A percentile compares a stretch with the other conserved stretches of the same genome.
These are phyloP conservation scores for Nematocida ausubeli DNA, from an alignment of 371 early-diverging fungal genomes.

Conservation along the genomic window DNA sequence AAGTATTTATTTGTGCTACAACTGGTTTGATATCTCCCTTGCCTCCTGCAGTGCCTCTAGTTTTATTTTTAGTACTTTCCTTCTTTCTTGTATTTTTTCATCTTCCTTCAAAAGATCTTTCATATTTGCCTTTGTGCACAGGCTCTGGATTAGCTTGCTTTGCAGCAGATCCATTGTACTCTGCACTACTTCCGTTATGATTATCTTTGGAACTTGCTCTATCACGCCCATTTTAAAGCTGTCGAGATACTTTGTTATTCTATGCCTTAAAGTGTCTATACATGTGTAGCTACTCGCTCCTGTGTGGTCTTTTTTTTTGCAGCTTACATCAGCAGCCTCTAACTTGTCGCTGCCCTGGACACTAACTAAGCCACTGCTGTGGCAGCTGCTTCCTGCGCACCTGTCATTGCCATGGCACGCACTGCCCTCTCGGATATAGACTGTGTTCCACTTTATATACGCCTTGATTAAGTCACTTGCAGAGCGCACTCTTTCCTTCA, in stretches of 20 bases:
- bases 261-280: conserved; percentile 89
- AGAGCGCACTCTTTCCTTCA: conserved; percentile 74
- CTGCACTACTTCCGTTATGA: conserved; percentile 88
- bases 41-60: conserved; percentile 74
- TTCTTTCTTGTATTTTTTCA: conserved; percentile 77
- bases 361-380: not conserved
- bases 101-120: conserved; percentile 86
- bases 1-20: too few relatives aligned
- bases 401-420: too few relatives aligned
- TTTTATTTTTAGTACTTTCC: conserved; percentile 79
- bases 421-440: conserved; percentile 74
- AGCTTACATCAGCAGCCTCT: not conserved
- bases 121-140: conserved; percentile 83
- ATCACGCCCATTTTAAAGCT: conserved; percentile 91
- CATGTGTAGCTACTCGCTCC: conserved; percentile 75
- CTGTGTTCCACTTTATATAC: conserved; percentile 76
- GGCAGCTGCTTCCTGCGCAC: not conserved
- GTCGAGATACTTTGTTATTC: conserved; percentile 86
- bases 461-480: conserved; percentile 72
- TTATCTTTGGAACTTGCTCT: conserved; percentile 95
- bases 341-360: not conserved
- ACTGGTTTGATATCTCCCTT: conserved; percentile 26
- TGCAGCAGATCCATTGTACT: conserved; percentile 84
- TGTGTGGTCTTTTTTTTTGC: not conserved
- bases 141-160: conserved; percentile 81